Evolutionary conservation across 495 filamentous ascomycete genomes (phyloP).

Genomic region (Hypoxylon perforatum): DNA sequence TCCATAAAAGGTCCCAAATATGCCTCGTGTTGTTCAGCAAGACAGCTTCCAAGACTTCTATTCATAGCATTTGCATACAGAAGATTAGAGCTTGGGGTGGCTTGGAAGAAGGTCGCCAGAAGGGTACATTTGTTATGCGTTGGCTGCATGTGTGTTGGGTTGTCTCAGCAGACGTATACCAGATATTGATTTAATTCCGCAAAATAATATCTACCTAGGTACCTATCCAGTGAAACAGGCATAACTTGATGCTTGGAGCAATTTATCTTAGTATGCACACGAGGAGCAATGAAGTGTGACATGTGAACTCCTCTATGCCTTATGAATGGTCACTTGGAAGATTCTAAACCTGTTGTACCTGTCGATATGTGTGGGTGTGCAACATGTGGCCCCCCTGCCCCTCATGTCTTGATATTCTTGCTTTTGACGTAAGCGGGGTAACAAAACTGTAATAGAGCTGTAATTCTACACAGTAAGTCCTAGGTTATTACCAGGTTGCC

Average conservation of each 20-base stretch:
- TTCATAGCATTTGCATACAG: constrained; percentile 18
- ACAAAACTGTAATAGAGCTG: too few species aligned
- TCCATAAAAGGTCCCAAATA: not conserved
- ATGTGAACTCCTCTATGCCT: constrained; percentile 16
- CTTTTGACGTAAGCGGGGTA: constrained; percentile 26
- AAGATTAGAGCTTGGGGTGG: constrained; percentile 12
- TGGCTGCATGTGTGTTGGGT: not conserved
- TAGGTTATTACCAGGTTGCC: too few species aligned
- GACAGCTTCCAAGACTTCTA: constrained; percentile 8
- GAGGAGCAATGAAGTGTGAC: not conserved
- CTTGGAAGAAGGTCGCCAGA: not conserved
- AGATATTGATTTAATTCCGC: not conserved
- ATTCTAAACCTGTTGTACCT: not conserved
- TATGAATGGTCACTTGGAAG: constrained; percentile 10
- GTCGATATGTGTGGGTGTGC: not conserved
- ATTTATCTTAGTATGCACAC: not conserved
- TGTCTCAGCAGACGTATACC: not conserved
- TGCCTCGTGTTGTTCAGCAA: constrained; percentile 6
- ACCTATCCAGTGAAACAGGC: not conserved
- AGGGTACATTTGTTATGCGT: not conserved
- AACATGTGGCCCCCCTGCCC: not conserved
- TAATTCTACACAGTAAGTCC: too few species aligned
- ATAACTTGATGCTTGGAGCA: not conserved
- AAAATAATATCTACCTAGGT: not conserved
- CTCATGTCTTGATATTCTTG: constrained; percentile 9